Conservation (phyloP, 192 early-diverging fungal genomes). For the Backusella morwellensis region DNA sequence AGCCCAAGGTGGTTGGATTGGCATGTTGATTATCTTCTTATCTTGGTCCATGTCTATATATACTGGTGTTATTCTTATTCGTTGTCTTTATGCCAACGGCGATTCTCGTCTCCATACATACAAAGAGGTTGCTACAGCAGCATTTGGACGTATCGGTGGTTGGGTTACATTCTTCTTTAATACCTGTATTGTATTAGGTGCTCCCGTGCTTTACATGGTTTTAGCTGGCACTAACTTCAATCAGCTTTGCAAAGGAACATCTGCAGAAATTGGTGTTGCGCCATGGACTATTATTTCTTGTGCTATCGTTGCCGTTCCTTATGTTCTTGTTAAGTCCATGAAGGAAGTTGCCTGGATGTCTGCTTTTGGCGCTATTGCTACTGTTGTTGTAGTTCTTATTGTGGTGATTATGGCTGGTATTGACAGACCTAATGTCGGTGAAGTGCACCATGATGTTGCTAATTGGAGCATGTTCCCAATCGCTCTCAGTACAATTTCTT, state of each 20-base stretch:
- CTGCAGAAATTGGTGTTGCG: conserved; percentile 39
- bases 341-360: conserved; percentile 79
- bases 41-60: conserved; percentile 22
- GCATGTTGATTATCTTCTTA: conserved; percentile 26
- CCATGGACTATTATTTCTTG: conserved; percentile 68
- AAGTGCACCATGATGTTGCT: conserved; percentile 44
- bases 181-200: conserved; percentile 66
- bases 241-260: conserved; percentile 47
- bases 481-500: conserved; percentile 75
- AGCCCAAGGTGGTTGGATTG: conserved; percentile 58
- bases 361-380: conserved; percentile 72
- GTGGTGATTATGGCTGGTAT: conserved; percentile 60
- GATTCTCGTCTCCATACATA: conserved; percentile 52
- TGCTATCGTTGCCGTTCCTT: conserved; percentile 62
- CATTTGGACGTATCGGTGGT: conserved; percentile 69
- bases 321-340: conserved; percentile 70
- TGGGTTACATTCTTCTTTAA: conserved; percentile 65
- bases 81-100: conserved; percentile 26
- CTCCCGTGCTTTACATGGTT: conserved; percentile 67
- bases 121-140: conserved; percentile 65
- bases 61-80: conserved; percentile 27
- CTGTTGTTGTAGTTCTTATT: conserved; percentile 71
- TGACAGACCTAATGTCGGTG: conserved; percentile 35
- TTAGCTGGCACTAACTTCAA: conserved; percentile 71
- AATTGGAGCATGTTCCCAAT: conserved; percentile 66